These are phyloP conservation scores for Rugonectria rugulosa DNA, from an alignment of 2,329 filamentous ascomycete species.

Conservation along the genomic window DNA sequence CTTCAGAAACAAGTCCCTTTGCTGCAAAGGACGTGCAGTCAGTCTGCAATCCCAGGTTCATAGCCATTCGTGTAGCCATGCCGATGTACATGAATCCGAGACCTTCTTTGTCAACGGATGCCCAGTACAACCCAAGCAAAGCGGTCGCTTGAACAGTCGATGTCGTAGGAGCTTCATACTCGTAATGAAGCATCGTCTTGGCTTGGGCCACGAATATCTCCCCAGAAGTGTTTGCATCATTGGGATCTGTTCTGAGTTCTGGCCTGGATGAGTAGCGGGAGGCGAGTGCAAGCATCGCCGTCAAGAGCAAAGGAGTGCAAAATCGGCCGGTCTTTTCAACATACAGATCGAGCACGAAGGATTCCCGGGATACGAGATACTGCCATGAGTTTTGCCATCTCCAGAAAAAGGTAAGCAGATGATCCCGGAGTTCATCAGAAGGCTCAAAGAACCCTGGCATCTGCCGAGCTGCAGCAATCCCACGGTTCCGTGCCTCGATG, in stretches of 20 bases:
- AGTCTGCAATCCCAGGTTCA: slow-evolving; percentile 20
- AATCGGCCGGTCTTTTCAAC: slow-evolving; percentile 14
- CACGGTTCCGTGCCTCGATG: slow-evolving; percentile 9
- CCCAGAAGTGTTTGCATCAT: slow-evolving; percentile 19
- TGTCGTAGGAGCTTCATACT: slow-evolving; percentile 19
- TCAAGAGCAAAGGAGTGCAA: slow-evolving; percentile 19
- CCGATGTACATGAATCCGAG: slow-evolving; percentile 17
- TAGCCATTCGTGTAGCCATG: slow-evolving; percentile 21
- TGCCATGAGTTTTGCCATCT: slow-evolving; percentile 26
- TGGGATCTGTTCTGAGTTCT: slow-evolving; percentile 15
- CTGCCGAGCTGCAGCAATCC: slow-evolving; percentile 5
- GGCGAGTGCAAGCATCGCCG: slow-evolving; percentile 17
- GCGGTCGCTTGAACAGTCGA: slow-evolving; percentile 21
- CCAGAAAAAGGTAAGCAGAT: slow-evolving; percentile 20
- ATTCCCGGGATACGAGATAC: slow-evolving; percentile 14
- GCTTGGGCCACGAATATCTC: slow-evolving; percentile 19
- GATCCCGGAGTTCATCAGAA: slow-evolving; percentile 16
- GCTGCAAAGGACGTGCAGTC: slow-evolving; percentile 35
- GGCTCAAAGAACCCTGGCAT: slow-evolving; percentile 9
- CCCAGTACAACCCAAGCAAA: slow-evolving; percentile 3
- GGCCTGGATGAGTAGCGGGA: slow-evolving; percentile 14
- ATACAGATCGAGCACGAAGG: slow-evolving; percentile 15
- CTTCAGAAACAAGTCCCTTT: slow-evolving; percentile 4
- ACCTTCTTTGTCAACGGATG: slow-evolving; percentile 11
- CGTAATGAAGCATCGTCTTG: slow-evolving; percentile 19